Conservation (phyloP, 495 filamentous ascomycete genomes). For the Penicillium odoratum region DNA sequence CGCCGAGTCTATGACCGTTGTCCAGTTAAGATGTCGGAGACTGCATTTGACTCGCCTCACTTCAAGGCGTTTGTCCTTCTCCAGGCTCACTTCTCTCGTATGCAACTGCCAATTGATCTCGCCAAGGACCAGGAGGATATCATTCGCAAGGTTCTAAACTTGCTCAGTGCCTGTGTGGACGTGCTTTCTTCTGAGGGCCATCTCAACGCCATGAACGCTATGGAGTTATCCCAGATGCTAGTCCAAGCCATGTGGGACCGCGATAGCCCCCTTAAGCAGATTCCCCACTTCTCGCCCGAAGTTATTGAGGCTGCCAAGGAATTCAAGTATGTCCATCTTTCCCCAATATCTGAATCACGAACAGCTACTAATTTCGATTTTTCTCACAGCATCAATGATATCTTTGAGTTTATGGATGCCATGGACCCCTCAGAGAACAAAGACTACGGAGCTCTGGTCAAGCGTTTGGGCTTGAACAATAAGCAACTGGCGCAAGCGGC, state of each 20-base stretch:
- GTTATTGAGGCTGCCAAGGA: conserved; percentile 81
- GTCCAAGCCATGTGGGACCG: conserved; percentile 99
- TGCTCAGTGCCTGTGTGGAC: conserved; percentile 90
- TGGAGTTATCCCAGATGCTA: conserved; percentile 99
- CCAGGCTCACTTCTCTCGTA: conserved; percentile 95
- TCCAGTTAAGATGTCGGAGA: conserved; percentile 89
- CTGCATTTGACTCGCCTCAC: conserved; percentile 87
- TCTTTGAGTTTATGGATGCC: conserved; percentile 97
- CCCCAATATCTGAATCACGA: not conserved
- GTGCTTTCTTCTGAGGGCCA: conserved; percentile 96
- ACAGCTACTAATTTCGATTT: conserved; percentile 35
- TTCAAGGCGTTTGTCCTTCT: conserved; percentile 97
- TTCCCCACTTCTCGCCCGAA: conserved; percentile 87
- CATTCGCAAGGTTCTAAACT: conserved; percentile 77
- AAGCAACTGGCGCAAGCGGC: conserved; percentile 85
- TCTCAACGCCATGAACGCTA: conserved; percentile 93
- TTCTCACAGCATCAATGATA: conserved; percentile 68
- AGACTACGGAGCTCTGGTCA: conserved; percentile 71
- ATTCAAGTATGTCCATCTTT: conserved; percentile 60
- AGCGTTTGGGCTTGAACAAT: conserved; percentile 74
- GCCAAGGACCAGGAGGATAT: conserved; percentile 94
- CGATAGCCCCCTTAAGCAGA: conserved; percentile 95
- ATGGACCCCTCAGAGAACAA: conserved; percentile 94
- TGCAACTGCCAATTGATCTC: conserved; percentile 95
- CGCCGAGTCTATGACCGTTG: conserved; percentile 91